phyloP scores from a whole-genome alignment of 768 basidiomycete genomes.

The Psilocybe tampanensis region DNA sequence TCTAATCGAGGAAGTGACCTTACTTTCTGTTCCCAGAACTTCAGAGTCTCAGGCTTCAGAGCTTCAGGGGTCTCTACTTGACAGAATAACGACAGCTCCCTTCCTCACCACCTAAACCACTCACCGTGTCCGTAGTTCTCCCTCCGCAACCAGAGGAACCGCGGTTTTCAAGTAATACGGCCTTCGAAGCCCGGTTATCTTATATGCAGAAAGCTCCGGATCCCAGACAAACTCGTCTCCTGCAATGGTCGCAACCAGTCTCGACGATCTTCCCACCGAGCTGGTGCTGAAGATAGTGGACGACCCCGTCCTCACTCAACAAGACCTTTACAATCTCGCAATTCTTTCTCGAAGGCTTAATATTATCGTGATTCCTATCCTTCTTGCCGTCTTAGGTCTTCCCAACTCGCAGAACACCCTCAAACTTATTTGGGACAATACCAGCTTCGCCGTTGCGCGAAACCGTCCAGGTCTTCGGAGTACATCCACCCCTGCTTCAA shows the following conservation, averaged over 20 bases:
- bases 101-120: too few relatives aligned
- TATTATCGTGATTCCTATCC: conserved; percentile 8
- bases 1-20: too few relatives aligned
- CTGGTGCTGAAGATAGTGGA: conserved; percentile 10
- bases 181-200: too few relatives aligned
- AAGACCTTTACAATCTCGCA: conserved; percentile 8
- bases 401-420: neutral
- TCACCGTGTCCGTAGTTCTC: too few relatives aligned
- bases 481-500: neutral
- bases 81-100: too few relatives aligned
- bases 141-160: too few relatives aligned
- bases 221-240: too few relatives aligned
- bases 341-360: conserved; percentile 8
- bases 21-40: too few relatives aligned
- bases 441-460: neutral
- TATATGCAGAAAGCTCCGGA: too few relatives aligned
- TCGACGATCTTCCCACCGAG: conserved; percentile 11
- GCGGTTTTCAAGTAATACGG: too few relatives aligned
- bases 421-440: neutral
- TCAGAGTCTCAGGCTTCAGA: too few relatives aligned
- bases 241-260: neutral
- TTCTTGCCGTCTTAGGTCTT: conserved; percentile 2
- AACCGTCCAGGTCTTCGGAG: neutral
- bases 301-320: neutral
- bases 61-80: too few relatives aligned